A percentile compares a stretch with the other conserved stretches of the same genome.
phyloP scores from a whole-genome alignment of 306 rosid genomes.

The Begonia masoniana region DNA sequence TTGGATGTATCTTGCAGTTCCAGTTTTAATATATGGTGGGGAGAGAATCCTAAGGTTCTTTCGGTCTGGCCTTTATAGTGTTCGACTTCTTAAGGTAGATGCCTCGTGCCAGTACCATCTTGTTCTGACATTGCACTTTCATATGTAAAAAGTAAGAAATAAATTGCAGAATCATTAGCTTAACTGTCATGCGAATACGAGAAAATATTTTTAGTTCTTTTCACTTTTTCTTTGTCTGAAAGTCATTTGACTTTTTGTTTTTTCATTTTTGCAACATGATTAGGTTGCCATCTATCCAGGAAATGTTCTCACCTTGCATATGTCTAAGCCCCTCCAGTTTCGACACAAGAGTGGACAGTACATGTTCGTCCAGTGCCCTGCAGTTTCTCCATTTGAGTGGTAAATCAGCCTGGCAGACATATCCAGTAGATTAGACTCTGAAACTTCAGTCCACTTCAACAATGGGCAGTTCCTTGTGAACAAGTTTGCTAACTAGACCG shows the following conservation, averaged over 20 bases:
- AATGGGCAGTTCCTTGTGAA: background rate
- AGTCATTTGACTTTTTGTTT: background rate
- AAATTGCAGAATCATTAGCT: background rate
- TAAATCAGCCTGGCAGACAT: constrained; percentile 16
- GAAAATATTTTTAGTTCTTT: no score
- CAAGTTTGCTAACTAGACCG: background rate
- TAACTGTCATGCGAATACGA: no score
- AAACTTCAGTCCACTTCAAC: no score
- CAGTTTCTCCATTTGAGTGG: constrained; percentile 97
- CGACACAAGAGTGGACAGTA: constrained; percentile 93
- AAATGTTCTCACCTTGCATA: constrained; percentile 86
- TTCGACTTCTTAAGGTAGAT: constrained; percentile 72
- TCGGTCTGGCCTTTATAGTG: constrained; percentile 75
- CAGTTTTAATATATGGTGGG: constrained; percentile 80
- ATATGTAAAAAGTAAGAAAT: constrained; percentile 1
- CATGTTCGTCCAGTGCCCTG: constrained; percentile 99
- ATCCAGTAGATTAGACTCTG: background rate
- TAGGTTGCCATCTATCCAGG: constrained; percentile 98
- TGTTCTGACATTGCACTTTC: no score
- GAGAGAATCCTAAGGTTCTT: constrained; percentile 85
- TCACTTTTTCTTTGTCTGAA: no score
- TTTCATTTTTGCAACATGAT: background rate
- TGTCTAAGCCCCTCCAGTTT: constrained; percentile 93
- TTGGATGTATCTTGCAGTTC: constrained; percentile 90
- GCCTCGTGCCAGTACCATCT: background rate